phyloP scores from a whole-genome alignment of 805 yeast species.

The Candida nonsorbophila region DNA sequence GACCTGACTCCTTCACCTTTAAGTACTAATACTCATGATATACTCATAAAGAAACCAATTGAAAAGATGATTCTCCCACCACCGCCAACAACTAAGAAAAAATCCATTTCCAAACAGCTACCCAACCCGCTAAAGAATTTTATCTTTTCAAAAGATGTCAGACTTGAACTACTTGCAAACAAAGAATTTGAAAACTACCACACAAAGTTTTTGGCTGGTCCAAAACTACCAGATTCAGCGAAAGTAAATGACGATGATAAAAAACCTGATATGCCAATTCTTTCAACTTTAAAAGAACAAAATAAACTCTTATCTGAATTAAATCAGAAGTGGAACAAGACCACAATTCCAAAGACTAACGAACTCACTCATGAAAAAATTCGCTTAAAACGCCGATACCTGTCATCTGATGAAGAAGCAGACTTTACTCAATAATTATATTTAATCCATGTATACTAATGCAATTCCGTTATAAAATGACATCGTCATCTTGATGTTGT shows the following conservation, averaged over 20 bases:
- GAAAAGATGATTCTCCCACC: conserved; percentile 3
- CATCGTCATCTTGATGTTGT: conserved; percentile 29
- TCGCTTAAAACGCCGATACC: conserved; percentile 1
- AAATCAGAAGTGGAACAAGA: conserved; percentile 37
- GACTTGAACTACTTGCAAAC: conserved; percentile 24
- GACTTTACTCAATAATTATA: neutral
- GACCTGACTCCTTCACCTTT: conserved; percentile 22
- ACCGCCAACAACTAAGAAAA: conserved; percentile 3
- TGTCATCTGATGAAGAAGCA: conserved; percentile 1
- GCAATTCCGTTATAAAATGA: conserved; percentile 5
- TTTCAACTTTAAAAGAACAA: conserved; percentile 20
- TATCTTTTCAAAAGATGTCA: conserved; percentile 33
- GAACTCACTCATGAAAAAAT: too few species aligned
- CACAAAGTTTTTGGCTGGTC: conserved; percentile 6
- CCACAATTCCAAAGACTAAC: too few species aligned
- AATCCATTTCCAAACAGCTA: conserved; percentile 1
- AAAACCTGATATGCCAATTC: conserved; percentile 3
- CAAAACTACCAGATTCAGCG: neutral
- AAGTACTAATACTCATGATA: conserved; percentile 9
- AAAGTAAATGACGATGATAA: neutral
- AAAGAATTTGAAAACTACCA: conserved; percentile 7
- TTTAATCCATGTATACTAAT: neutral
- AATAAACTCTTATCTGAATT: conserved; percentile 28
- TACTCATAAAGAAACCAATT: conserved; percentile 2
- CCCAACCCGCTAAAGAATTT: conserved; percentile 18